phyloP scores from a whole-genome alignment of 2,329 filamentous ascomycete species.

The Exophiala dermatitidis region DNA sequence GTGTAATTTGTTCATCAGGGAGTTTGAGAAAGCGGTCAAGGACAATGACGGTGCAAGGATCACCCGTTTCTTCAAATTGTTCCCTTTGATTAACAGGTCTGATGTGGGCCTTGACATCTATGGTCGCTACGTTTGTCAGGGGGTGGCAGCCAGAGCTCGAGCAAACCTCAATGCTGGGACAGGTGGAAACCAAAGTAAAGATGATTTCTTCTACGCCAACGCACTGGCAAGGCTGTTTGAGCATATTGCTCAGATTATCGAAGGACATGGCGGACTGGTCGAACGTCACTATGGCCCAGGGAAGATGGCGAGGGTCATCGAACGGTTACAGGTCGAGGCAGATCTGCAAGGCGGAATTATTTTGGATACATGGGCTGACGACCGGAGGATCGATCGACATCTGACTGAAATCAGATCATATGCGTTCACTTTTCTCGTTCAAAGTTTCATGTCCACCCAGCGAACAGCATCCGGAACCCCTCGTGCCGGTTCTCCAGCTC shows the following conservation, averaged over 20 bases:
- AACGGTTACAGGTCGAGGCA: slow-evolving; percentile 85
- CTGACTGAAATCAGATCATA: slow-evolving; percentile 96
- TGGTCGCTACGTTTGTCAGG: slow-evolving; percentile 90
- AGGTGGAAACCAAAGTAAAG: slow-evolving; percentile 55
- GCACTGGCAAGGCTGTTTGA: slow-evolving; percentile 89
- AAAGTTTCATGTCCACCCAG: slow-evolving; percentile 76
- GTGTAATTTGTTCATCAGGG: slow-evolving; percentile 81
- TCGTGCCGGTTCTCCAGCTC: slow-evolving; percentile 68
- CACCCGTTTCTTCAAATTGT: slow-evolving; percentile 95
- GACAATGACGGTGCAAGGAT: slow-evolving; percentile 85
- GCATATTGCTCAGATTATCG: slow-evolving; percentile 93
- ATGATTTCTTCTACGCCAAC: slow-evolving; percentile 86
- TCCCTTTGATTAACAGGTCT: slow-evolving; percentile 82
- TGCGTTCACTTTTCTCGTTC: slow-evolving; percentile 91
- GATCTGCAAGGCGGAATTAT: slow-evolving; percentile 95
- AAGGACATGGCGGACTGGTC: slow-evolving; percentile 81
- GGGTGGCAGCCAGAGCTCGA: slow-evolving; percentile 77
- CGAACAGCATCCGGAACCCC: slow-evolving; percentile 56
- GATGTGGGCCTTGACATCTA: slow-evolving; percentile 92
- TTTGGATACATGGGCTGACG: slow-evolving; percentile 90
- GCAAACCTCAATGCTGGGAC: slow-evolving; percentile 66
- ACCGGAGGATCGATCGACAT: slow-evolving; percentile 73
- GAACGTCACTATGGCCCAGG: slow-evolving; percentile 88
- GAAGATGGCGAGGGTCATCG: slow-evolving; percentile 91
- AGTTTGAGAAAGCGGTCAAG: slow-evolving; percentile 86